phyloP scores from a whole-genome alignment of 2,329 filamentous ascomycete genomes.

The Cladosporium sp. region DNA sequence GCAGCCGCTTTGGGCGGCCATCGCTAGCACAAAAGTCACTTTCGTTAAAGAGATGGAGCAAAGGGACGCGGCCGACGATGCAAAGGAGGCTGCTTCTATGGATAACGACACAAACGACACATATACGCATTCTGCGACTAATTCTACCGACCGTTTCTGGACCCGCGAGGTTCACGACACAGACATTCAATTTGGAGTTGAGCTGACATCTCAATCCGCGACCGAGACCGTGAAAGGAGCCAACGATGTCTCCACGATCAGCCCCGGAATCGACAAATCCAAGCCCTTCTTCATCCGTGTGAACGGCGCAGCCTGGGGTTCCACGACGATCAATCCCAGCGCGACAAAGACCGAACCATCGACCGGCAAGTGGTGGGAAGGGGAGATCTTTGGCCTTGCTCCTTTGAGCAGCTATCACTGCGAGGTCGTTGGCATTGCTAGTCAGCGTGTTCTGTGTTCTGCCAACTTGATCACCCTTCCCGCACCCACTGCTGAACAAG shows the following conservation, averaged over 20 bases:
- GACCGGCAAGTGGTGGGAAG: constrained; percentile 60
- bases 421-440: constrained; percentile 68
- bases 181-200: constrained; percentile 63
- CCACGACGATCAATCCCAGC: constrained; percentile 60
- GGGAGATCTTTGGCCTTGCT: constrained; percentile 63
- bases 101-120: constrained; percentile 61
- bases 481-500: constrained; percentile 55
- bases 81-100: constrained; percentile 68
- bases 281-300: constrained; percentile 77
- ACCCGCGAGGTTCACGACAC: constrained; percentile 75
- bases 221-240: constrained; percentile 11
- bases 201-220: constrained; percentile 26
- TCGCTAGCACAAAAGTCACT: constrained; percentile 94
- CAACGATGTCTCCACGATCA: constrained; percentile 37
- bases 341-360: constrained; percentile 31
- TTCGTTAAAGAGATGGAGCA: constrained; percentile 78
- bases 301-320: constrained; percentile 76
- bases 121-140: constrained; percentile 64
- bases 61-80: constrained; percentile 70
- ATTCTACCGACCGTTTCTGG: constrained; percentile 66
- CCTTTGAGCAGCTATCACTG: constrained; percentile 73
- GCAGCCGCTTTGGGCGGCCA: constrained; percentile 89
- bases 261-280: constrained; percentile 55
- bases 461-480: constrained; percentile 67
- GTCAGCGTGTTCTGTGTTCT: constrained; percentile 64